Conservation (phyloP, 306 rosid genomes). For the Hippophae rhamnoides region DNA sequence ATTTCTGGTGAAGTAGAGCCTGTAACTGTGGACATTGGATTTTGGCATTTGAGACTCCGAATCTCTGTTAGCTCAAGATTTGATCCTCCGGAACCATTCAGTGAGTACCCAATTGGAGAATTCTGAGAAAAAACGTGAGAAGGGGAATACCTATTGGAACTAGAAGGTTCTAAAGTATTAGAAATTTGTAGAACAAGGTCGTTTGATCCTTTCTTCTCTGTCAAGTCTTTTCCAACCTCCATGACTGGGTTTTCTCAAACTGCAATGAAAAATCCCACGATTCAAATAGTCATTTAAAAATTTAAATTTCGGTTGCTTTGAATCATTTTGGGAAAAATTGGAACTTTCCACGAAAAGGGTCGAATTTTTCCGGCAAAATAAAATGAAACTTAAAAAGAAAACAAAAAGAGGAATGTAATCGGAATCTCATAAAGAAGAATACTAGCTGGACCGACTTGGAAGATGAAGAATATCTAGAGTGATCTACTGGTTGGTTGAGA, state of each 20-base stretch:
- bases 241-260: constrained; percentile 5
- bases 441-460: background rate
- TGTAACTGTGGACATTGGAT: constrained; percentile 12
- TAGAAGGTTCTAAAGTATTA: constrained; percentile 15
- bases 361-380: background rate
- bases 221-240: constrained; percentile 26
- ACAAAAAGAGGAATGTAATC: background rate
- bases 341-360: constrained; percentile 1
- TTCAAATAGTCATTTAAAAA: background rate
- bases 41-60: constrained; percentile 12
- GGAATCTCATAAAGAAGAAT: background rate
- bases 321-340: constrained; percentile 5
- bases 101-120: constrained; percentile 23
- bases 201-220: constrained; percentile 32
- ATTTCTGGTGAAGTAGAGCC: constrained; percentile 24
- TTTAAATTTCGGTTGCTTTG: background rate
- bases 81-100: constrained; percentile 16
- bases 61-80: constrained; percentile 26
- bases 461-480: background rate
- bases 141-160: constrained; percentile 4
- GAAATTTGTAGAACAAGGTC: constrained; percentile 51
- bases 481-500: no score
- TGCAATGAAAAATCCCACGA: background rate
- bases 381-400: background rate
- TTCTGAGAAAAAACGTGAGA: constrained; percentile 12